Base-by-base conservation (phyloP, 495 filamentous ascomycete species). In the Podospora pseudoanserina region DNA sequence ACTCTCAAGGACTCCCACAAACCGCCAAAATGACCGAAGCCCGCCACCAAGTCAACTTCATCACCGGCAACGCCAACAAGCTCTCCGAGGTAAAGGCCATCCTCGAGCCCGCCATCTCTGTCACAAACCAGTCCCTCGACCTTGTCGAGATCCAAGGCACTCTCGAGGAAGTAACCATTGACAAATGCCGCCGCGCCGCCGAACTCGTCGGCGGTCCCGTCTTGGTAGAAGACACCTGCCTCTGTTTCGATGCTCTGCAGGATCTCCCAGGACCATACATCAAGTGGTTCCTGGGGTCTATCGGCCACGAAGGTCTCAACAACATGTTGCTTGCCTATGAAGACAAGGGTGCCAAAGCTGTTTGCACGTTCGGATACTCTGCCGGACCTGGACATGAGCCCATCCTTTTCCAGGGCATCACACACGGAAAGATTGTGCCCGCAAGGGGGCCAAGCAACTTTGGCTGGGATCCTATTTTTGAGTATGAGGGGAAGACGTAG, bases 181-280 rank as follows among this genome's bases (percentile, higher is more conserved):
- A 95, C 72, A 99, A 99, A 81, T 93, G 92, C 74, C 85, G 86
- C 66, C 84, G 89, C 67, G 95, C 95, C 64, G 89, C 90, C 61
- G 86, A 89, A 55, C 74, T 80, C 62, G 89, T 95, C 61, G 77
- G 87, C 69, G 95, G 94, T 0, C 93, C 95, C 18, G 96, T 97
- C 44, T 84, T 99, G 63, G 94, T 96, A 23, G 95, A 99, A 77
- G 95, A 99, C 80, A 98, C 95, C 15, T 92, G 91, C 73, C 84
- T 99, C 30, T 94, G 92, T 80, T 99, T 98, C 79, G 88, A 91
- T 74, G 93, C 93, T 11, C 81, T 97, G 61, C 87, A 91, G 69
- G 93, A 92, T 15, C 82, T 99, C 54, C 95, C 95, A n/a, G 95
- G 95, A 2, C 93, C 95, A 30, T 99, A 99, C 77, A 94, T 99